Evolutionary conservation across 495 filamentous ascomycete species (phyloP), one percentile per base, ranked within the genome.

Genomic region (Delitschia confertaspora): DNA sequence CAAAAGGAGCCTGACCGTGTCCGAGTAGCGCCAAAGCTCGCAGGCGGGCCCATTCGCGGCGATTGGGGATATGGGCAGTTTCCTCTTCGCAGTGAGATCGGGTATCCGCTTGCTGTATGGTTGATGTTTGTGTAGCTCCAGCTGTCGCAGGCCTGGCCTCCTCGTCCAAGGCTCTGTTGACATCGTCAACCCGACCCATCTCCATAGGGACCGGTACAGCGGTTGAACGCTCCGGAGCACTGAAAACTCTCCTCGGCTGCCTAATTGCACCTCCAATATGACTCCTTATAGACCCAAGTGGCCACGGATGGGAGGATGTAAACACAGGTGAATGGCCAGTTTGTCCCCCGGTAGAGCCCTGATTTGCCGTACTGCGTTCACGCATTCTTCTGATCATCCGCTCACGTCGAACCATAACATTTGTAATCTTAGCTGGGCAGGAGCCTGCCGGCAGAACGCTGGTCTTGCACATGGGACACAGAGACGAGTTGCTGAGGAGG

Each of bases 401-500:
- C 60, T 93, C 85, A 19, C 79, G 72, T 8, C 82, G 71, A 4
- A 91, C 84, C 76, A 91, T 88, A 16, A 71, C 69, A 55, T 89
- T 89, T n/a, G 85, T 93, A 23, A 93, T 73, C 1, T 67, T 60
- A 2, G 60, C 66, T 1, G 85, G 77, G 38, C 77, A 81, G 55
- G 75, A 80, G 0, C 80, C 79, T 3, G 57, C 56, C 2, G 82
- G 72, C 3, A 95, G 63, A 44, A 85, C 80, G 32, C 71, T 79
- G 33, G 75, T 70, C 56, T 94, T 95, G 68, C 89, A 96, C 38
- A 93, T 62, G 1, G 89, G 89, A 55, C 89, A 96, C 9, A 93
- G 70, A 29, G 79, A 83, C 58, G 80, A 87, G 53, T 73, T 75
- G 27, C 74, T 65, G 34, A 67, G 65, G 30, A 95, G 67, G 50